phyloP scores from a whole-genome alignment of 176 grass and related monocot genomes.

The Canna indica region DNA sequence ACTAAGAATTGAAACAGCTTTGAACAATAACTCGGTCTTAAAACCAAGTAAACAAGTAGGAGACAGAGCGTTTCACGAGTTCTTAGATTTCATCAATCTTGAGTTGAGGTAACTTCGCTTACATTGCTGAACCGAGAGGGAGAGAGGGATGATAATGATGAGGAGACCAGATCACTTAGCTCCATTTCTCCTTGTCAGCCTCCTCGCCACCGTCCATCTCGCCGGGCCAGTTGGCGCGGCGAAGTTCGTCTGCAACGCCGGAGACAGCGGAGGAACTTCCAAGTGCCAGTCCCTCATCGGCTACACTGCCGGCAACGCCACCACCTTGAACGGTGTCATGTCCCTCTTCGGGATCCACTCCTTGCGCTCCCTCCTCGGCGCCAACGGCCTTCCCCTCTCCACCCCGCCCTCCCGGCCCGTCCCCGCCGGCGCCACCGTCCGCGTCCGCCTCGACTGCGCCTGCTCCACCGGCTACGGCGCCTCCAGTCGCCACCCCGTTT shows the following conservation, averaged over 20 bases:
- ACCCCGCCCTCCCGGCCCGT: constrained; percentile 31
- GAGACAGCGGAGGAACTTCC: constrained; percentile 13
- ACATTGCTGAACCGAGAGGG: too few species aligned
- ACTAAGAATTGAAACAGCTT: too few species aligned
- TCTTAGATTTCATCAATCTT: too few species aligned
- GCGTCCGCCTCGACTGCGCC: constrained; percentile 58
- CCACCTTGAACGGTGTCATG: constrained; percentile 41
- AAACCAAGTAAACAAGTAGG: too few species aligned
- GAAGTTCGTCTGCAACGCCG: constrained; percentile 60
- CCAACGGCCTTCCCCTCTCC: constrained; percentile 50
- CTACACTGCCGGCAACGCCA: constrained; percentile 60
- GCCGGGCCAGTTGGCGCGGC: constrained; percentile 11
- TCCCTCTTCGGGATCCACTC: constrained; percentile 78
- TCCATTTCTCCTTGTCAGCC: constrained; percentile 2
- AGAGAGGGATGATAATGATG: too few species aligned
- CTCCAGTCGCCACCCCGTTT: constrained; percentile 45
- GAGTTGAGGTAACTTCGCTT: too few species aligned
- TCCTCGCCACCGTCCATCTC: not conserved
- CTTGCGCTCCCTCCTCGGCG: constrained; percentile 58
- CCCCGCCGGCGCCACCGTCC: constrained; percentile 22
- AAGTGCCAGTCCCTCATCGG: constrained; percentile 62
- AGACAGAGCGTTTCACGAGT: too few species aligned
- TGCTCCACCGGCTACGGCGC: constrained; percentile 63
- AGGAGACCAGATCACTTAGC: too few species aligned
- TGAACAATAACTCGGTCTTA: too few species aligned